Evolutionary conservation across 2,329 filamentous ascomycete genomes (phyloP).

Genomic region (Neurospora sp.): DNA sequence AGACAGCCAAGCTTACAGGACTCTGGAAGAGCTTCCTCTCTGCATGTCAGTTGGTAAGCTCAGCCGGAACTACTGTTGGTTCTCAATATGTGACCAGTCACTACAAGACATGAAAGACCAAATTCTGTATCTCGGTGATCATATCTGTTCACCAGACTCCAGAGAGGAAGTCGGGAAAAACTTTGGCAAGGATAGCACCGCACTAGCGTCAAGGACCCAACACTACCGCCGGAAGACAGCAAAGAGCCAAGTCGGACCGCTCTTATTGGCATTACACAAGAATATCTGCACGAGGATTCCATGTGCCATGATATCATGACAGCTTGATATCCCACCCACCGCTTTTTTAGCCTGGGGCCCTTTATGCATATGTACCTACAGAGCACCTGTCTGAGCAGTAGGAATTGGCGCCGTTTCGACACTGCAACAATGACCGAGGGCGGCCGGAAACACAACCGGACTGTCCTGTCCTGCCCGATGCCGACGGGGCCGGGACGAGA

Average conservation of each 20-base stretch:
- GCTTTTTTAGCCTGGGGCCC: background rate
- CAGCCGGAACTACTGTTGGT: background rate
- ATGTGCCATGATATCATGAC: background rate
- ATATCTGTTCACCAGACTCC: background rate
- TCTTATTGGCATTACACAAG: background rate
- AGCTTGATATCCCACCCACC: background rate
- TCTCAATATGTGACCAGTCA: background rate
- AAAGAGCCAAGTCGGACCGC: background rate
- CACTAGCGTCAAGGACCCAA: background rate
- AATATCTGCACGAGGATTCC: background rate
- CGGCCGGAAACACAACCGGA: background rate
- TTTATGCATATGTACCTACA: background rate
- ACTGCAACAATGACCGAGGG: background rate
- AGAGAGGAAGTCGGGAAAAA: background rate
- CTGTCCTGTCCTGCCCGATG: background rate
- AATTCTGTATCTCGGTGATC: background rate
- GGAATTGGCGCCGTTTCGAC: background rate
- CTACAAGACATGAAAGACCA: background rate
- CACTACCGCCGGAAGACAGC: background rate
- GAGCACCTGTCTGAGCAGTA: background rate
- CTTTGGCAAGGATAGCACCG: background rate
- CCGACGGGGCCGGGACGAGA: background rate
- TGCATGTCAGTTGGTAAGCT: background rate
- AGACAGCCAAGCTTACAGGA: background rate
- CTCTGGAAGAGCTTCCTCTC: background rate